A percentile compares a stretch with the other conserved stretches of the same genome.
Conservation (phyloP, 2,329 filamentous ascomycete species). For the Aspergillus sergii region DNA sequence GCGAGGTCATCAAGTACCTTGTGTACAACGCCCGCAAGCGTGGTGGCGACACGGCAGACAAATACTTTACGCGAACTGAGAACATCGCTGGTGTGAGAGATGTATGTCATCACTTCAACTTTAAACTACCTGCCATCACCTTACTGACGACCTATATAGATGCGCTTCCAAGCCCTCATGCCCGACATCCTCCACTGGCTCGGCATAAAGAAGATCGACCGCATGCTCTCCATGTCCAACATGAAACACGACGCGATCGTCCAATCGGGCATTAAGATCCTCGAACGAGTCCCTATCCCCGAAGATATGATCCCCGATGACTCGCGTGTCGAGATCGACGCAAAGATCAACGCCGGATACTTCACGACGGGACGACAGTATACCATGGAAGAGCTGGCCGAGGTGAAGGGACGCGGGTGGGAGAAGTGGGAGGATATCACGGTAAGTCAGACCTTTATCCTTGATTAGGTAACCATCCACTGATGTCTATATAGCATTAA, state of each 20-base stretch:
- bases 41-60: conserved; percentile 41
- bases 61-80: conserved; percentile 94
- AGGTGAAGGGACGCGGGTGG: conserved; percentile 89
- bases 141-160: conserved; percentile 51
- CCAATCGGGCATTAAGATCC: conserved; percentile 66
- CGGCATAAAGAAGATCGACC: conserved; percentile 96
- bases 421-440: conserved; percentile 64
- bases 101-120: conserved; percentile 25
- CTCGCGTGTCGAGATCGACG: conserved; percentile 96
- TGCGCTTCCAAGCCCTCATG: conserved; percentile 98
- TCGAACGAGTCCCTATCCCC: conserved; percentile 87
- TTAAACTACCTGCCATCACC: background rate
- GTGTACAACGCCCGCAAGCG: conserved; percentile 62
- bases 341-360: conserved; percentile 90
- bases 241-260: conserved; percentile 58
- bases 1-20: conserved; percentile 88
- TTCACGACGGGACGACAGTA: conserved; percentile 89
- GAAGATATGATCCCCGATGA: conserved; percentile 93
- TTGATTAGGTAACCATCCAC: background rate
- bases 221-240: conserved; percentile 98
- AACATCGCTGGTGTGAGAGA: conserved; percentile 95
- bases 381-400: conserved; percentile 80
- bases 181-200: conserved; percentile 97
- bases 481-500: conserved; percentile 27
- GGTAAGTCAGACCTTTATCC: conserved; percentile 24